A percentile compares a stretch with the other conserved stretches of the same genome.
These are phyloP conservation scores for Canavalia ensiformis DNA, from an alignment of 306 rosid genomes.

Conservation along the genomic window DNA sequence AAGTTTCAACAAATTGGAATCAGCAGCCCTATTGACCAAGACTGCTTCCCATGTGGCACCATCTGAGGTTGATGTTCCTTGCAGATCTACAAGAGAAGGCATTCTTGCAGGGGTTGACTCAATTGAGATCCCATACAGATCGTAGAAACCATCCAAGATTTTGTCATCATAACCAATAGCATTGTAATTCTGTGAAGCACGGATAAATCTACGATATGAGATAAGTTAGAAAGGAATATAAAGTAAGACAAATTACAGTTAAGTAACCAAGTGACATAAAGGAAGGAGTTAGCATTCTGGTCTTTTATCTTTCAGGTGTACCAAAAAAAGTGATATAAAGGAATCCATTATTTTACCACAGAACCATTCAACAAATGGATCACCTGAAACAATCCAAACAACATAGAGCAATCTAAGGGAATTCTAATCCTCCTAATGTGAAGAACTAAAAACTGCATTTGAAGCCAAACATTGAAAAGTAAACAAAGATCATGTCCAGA, in stretches of 20 bases:
- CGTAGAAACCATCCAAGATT: constrained; percentile 97
- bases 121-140: constrained; percentile 81
- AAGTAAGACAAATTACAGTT: constrained; percentile 52
- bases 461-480: constrained; percentile 8
- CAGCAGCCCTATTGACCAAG: constrained; percentile 83
- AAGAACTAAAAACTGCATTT: constrained; percentile 9
- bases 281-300: too few relatives aligned
- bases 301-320: too few relatives aligned
- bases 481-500: constrained; percentile 7
- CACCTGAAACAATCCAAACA: constrained; percentile 12
- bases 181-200: constrained; percentile 99
- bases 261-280: constrained; percentile 44
- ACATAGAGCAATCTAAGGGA: background rate
- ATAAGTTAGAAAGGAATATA: constrained; percentile 76
- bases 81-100: constrained; percentile 98
- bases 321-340: constrained; percentile 24
- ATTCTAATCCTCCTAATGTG: background rate
- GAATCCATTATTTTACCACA: constrained; percentile 18
- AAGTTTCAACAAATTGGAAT: constrained; percentile 89
- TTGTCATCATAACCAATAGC: constrained; percentile 97
- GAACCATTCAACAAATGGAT: constrained; percentile 21
- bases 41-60: constrained; percentile 92
- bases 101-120: constrained; percentile 79
- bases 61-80: constrained; percentile 77
- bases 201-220: constrained; percentile 98